Percentiles rank a stretch among this genome's conserved stretches.
These are phyloP conservation scores for Amaranthus cruentus DNA, from an alignment of 148 eudicot species.

Conservation along the genomic window DNA sequence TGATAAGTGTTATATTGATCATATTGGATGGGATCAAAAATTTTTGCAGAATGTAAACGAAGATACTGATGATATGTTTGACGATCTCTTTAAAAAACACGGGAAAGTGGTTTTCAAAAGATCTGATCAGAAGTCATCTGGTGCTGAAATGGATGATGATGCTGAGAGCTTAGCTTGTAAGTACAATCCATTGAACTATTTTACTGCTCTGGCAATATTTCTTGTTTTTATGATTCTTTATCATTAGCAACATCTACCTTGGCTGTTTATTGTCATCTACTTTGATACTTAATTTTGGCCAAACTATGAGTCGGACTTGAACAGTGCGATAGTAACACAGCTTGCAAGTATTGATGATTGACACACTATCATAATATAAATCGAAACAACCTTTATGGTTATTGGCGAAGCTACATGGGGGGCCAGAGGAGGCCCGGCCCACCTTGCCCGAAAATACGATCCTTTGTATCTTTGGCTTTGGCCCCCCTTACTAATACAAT, in stretches of 20 bases:
- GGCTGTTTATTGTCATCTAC: too few relatives aligned
- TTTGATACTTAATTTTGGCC: too few relatives aligned
- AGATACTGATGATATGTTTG: slow-evolving; percentile 92
- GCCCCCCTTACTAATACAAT: too few relatives aligned
- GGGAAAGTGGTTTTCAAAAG: slow-evolving; percentile 80
- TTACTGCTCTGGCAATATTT: neutral
- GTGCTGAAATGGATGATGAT: slow-evolving; percentile 85
- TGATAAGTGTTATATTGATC: neutral
- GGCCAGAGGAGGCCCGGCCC: too few relatives aligned
- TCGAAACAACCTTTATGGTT: too few relatives aligned
- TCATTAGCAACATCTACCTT: neutral
- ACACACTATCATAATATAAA: too few relatives aligned
- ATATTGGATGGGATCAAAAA: neutral
- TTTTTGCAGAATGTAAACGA: slow-evolving; percentile 71
- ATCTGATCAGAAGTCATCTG: slow-evolving; percentile 62
- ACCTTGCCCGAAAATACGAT: too few relatives aligned
- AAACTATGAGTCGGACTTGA: too few relatives aligned
- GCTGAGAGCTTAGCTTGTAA: slow-evolving; percentile 95
- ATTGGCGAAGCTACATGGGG: too few relatives aligned
- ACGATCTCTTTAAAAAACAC: slow-evolving; percentile 69
- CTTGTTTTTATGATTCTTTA: neutral
- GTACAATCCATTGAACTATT: slow-evolving; percentile 25
- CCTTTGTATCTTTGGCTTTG: too few relatives aligned
- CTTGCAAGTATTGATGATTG: too few relatives aligned
- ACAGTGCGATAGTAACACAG: too few relatives aligned